Evolutionary conservation across 176 grass and related monocot species (phyloP), one percentile per base, ranked within the genome.

Genomic region (Triticum turgidum): DNA sequence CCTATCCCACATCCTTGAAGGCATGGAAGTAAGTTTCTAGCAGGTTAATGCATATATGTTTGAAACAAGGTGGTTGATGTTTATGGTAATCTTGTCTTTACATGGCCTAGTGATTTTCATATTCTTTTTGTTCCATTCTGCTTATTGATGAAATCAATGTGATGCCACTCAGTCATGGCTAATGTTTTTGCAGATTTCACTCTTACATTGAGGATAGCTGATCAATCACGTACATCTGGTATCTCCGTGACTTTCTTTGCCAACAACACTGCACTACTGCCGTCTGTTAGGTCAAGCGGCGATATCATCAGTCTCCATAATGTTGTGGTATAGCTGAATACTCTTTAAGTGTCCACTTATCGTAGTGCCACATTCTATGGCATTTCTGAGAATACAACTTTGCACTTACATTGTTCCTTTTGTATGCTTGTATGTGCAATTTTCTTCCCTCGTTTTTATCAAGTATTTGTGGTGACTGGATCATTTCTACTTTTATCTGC

Each of bases 261-360:
- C 61, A 87, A 91, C n/a, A 78, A 73, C 39, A 62, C 78, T 77
- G 62, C 82, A 33, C 87, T 86, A 38, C 75, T 94, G 69, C 95
- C 95, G 0, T 76, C 72, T 80, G 91, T 91, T 49, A 93, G 82
- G 71, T 91, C 90, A 37, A 84, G 73, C 4, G 89, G 90, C 34
- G 92, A 97, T 87, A 87, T 97, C 64, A 97, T 97, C 76, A 89
- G 92, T 85, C 90, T 94, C 76, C 95, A 97, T 52, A 71, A 82
- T 82, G 87, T 94, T 37, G 49, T 56, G 86, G 95, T 97, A 97
- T 78, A 76, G 22, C 54, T 29, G 52, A 90, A 61, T 44, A 78
- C 58, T 59, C 65, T 59, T 77, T 3, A 70, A 54, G 80, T 88
- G 45, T 86, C 37, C 61, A 68, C 30, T 91, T 20, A 58, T 21